Base-by-base conservation (phyloP, 2,329 filamentous ascomycete species). In the Pestalotiopsis sp. region DNA sequence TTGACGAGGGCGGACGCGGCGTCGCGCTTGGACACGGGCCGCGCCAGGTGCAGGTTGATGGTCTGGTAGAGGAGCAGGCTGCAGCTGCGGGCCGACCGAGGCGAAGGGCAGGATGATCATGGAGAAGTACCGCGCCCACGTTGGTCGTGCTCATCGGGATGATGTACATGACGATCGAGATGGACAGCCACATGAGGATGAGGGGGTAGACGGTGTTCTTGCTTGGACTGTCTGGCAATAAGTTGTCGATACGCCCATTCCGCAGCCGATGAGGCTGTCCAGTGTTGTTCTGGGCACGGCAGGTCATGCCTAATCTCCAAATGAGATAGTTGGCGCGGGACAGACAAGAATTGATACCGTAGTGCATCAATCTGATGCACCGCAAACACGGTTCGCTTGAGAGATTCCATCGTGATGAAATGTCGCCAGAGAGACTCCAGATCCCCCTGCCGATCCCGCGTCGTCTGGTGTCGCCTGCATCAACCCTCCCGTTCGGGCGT, bases 51-150 rank as follows among this genome's bases (percentile, higher is more conserved):
- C 26, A 63, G 57, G 24, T 57, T 68, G 58, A 68, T 65, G 13
- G 57, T 63, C 63, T 62, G 58, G 58, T 63, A 64, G 30, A 66
- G 39, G 30, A 68, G 55, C 44, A n/a, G n/a, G n/a, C n/a, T n/a
- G n/a, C n/a, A 68, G 52, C 22, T 62, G 59, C 2, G 67, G 59
- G 13, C 52, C 52, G 0, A 40, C 26, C n/a, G 39, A 66, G 17
- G 64, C 26, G 3, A 48, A 39, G 7, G 74, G 74, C 22, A 76
- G 72, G 10, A 78, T 70, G 75, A 78, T 77, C 75, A 78, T 78
- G 52, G 76, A 75, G 58, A 74, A 67, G 70, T 77, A 77, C 17
- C 75, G 71, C 74, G 5, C 65, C 75, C 5, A 71, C 73, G 44
- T 73, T 74, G 20, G 75, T 66, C 3, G 75, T 74, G 10, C 73